Base-by-base conservation (phyloP, 2,329 filamentous ascomycete species). In the Aspergillus spinulosporus region DNA sequence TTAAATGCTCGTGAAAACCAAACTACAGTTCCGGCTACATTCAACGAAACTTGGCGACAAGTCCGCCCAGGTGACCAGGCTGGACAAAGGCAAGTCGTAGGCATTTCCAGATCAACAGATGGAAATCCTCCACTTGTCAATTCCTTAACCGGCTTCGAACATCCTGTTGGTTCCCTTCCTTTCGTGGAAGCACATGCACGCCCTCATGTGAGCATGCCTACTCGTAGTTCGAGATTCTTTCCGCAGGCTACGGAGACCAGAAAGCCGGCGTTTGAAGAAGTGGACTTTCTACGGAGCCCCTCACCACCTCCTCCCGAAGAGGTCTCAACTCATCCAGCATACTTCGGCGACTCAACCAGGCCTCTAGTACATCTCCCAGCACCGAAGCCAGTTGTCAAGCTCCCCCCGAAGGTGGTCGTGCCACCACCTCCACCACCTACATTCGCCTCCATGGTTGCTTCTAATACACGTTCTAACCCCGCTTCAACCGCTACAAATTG, bases 351-450 rank as follows among this genome's bases (percentile, higher is more conserved):
- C 59, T 70, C 69, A 9, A 71, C 69, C 31, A 77, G 78, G 39
- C 84, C 84, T 3, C 67, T 81, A 43, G 84, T 87, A 47, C 81
- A 80, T 62, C 74, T 87, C 40, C 84, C 84, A 2, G 77, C 72
- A 31, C 81, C 82, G 11, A 83, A 87, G 53, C 90, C 90, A 32
- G 83, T 91, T 28, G 92, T 97, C 9, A 91, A 88, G 68, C 81
- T 97, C 3, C 92, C 90, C 2, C 90, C 89, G 5, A 75, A 78
- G 14, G 70, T 74, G 48, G 68, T 76, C 21, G 68, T 71, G 54
- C 69, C 76, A 45, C 74, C 77, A 37, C 64, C 74, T 49, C 78
- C 76, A 36, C 76, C 79, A 8, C 75, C 78, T 62, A 66, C 72
- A 49, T 66, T 81, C 73, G 66, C 81, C 72, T 72, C 72, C 40